Evolutionary conservation across 1,284 basidiomycete genomes (phyloP).

Genomic region (Melampsora abietis-canadensis): DNA sequence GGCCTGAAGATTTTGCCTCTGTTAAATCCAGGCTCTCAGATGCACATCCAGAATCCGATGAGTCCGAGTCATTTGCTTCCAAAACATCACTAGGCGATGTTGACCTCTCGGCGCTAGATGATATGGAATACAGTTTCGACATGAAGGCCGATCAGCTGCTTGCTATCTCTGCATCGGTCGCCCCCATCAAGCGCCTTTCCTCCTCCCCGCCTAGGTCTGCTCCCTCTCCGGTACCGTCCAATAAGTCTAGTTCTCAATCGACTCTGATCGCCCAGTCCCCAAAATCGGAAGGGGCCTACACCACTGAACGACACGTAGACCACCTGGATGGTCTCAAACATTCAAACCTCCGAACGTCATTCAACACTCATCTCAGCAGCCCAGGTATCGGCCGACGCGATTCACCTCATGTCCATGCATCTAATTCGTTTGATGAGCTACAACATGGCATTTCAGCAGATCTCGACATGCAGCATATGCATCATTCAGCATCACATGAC

Average conservation of each 20-base stretch:
- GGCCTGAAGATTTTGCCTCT: slow-evolving; percentile 7
- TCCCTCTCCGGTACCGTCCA: slow-evolving; percentile 14
- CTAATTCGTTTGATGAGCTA: slow-evolving; percentile 17
- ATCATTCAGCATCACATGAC: background rate
- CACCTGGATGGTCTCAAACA: background rate
- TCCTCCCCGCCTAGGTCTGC: background rate
- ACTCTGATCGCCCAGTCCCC: slow-evolving; percentile 19
- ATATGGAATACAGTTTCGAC: slow-evolving; percentile 15
- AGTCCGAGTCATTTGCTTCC: slow-evolving; percentile 3
- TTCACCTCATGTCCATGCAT: slow-evolving; percentile 16
- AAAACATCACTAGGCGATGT: slow-evolving; percentile 31
- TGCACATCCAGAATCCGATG: background rate
- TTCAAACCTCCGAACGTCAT: background rate
- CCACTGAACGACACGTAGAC: background rate
- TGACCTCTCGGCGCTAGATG: slow-evolving; percentile 18
- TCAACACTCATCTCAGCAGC: slow-evolving; percentile 20
- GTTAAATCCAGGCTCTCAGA: background rate
- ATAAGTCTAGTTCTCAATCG: slow-evolving; percentile 33
- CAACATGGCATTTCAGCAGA: slow-evolving; percentile 14
- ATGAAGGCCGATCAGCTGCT: background rate
- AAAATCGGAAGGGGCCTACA: background rate
- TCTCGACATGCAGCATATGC: background rate
- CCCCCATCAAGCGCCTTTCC: background rate
- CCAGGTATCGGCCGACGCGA: slow-evolving; percentile 39
- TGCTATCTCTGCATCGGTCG: background rate